Evolutionary conservation across 2,329 filamentous ascomycete species (phyloP), one percentile per base, ranked within the genome.

Genomic region (Arthrobotrys sphaeroides): DNA sequence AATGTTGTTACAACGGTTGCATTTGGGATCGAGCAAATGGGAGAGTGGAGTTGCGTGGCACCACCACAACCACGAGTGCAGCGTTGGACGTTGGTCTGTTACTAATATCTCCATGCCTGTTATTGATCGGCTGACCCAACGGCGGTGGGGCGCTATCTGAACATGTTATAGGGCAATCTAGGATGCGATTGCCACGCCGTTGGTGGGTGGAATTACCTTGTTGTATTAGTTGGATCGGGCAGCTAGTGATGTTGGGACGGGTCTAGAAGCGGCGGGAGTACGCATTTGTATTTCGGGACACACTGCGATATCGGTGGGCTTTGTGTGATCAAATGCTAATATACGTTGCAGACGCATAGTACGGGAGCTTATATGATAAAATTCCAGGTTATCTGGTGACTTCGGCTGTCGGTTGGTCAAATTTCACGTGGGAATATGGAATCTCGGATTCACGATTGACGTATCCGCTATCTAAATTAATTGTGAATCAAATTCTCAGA

Each of bases 1-100:
- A n/a, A n/a, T n/a, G n/a, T n/a, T 26, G n/a, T 51, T 51, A 53
- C 47, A 13, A 53, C 47, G 26, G 47, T 53, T 10, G 47, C 47
- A 53, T 5, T 10, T n/a, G n/a, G n/a, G n/a, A n/a, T n/a, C n/a
- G 26, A 10, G 7, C 3, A 38, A 38, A 2, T 24, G 28, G 38
- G 20, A 22, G n/a, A n/a, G n/a, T n/a, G n/a, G n/a, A n/a, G n/a
- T n/a, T n/a, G n/a, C n/a, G n/a, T n/a, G n/a, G n/a, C n/a, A n/a
- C n/a, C n/a, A n/a, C 51, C 36, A 33, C 12, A 53, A 53, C n/a
- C n/a, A 5, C 26, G 12, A n/a, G 26, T 16, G 28, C n/a, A 3
- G 24, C 16, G 9, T 20, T 43, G 40, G 10, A 43, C 3, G 6
- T 43, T 43, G 13, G 31, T 16, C 20, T n/a, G n/a, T n/a, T n/a